These are phyloP conservation scores for Ambrosia hybrid DNA, from an alignment of 140 eudicot genomes.

Conservation along the genomic window DNA sequence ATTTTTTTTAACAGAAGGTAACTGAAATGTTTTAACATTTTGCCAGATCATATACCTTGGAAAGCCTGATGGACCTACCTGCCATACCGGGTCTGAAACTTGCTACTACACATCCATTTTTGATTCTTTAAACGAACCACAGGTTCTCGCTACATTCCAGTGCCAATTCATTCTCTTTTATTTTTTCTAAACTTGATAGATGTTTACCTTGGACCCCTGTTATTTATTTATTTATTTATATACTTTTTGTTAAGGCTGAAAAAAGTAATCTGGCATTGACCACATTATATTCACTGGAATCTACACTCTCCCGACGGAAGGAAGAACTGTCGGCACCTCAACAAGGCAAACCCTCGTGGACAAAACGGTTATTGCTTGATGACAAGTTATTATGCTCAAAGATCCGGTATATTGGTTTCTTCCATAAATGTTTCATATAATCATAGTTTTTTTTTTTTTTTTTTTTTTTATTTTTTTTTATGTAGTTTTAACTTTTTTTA, in stretches of 20 bases:
- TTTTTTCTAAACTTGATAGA: not conserved
- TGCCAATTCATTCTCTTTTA: not conserved
- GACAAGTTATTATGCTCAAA: slow-evolving; percentile 77
- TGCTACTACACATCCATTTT: slow-evolving; percentile 80
- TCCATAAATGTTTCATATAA: not conserved
- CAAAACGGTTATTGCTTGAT: slow-evolving; percentile 71
- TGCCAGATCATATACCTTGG: slow-evolving; percentile 75
- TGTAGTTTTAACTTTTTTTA: not conserved
- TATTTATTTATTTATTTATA: not conserved
- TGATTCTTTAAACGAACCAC: slow-evolving; percentile 37
- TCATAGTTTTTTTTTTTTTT: not conserved
- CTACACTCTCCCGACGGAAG: slow-evolving; percentile 66
- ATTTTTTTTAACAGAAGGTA: not conserved
- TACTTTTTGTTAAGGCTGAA: slow-evolving; percentile 44
- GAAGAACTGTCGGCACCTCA: slow-evolving; percentile 46
- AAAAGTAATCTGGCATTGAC: slow-evolving; percentile 57
- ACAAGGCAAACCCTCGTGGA: slow-evolving; percentile 88
- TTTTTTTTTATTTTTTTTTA: not conserved
- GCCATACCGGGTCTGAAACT: slow-evolving; percentile 76
- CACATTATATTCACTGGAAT: slow-evolving; percentile 72
- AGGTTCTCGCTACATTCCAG: slow-evolving; percentile 38
- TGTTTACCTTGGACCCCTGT: not conserved
- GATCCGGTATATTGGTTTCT: slow-evolving; percentile 50
- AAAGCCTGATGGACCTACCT: slow-evolving; percentile 84
- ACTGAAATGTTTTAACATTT: slow-evolving; percentile 4